Percentiles rank a stretch among this genome's conserved stretches.
phyloP scores from a whole-genome alignment of 2,329 filamentous ascomycete species.

The Fusarium mundagurra region DNA sequence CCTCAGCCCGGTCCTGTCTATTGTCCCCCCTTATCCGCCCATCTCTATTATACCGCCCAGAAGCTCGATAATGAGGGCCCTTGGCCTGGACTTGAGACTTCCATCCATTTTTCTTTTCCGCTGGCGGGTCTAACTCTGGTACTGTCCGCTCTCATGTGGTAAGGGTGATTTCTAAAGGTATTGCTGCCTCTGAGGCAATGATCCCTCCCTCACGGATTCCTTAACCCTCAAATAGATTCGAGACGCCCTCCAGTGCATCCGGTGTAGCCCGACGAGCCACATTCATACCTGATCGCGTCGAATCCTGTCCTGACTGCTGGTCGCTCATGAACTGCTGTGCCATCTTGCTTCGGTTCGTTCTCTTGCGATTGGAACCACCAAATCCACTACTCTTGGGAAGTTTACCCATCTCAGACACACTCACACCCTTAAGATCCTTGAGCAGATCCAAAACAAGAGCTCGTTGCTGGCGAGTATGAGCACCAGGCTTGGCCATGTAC shows the following conservation, averaged over 20 bases:
- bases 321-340: constrained; percentile 73
- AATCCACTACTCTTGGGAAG: constrained; percentile 66
- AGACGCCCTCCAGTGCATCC: constrained; percentile 65
- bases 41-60: constrained; percentile 5
- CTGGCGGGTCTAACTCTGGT: background rate
- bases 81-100: background rate
- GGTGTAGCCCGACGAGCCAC: constrained; percentile 53
- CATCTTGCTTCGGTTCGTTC: constrained; percentile 58
- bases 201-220: background rate
- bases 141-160: constrained; percentile 3
- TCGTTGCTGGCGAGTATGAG: constrained; percentile 79
- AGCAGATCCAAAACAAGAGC: constrained; percentile 85
- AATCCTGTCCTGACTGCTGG: constrained; percentile 47
- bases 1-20: constrained; percentile 26
- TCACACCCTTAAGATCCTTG: constrained; percentile 87
- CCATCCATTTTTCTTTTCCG: constrained; percentile 20
- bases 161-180: background rate
- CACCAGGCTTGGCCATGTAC: constrained; percentile 66
- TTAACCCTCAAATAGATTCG: constrained; percentile 59
- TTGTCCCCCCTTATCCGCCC: constrained; percentile 8
- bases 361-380: constrained; percentile 42
- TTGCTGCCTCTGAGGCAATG: background rate
- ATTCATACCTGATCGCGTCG: constrained; percentile 42
- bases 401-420: constrained; percentile 92
- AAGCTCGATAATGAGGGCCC: background rate